These are phyloP conservation scores for Fusarium sp. DNA, from an alignment of 2,329 filamentous ascomycete genomes.

Conservation along the genomic window DNA sequence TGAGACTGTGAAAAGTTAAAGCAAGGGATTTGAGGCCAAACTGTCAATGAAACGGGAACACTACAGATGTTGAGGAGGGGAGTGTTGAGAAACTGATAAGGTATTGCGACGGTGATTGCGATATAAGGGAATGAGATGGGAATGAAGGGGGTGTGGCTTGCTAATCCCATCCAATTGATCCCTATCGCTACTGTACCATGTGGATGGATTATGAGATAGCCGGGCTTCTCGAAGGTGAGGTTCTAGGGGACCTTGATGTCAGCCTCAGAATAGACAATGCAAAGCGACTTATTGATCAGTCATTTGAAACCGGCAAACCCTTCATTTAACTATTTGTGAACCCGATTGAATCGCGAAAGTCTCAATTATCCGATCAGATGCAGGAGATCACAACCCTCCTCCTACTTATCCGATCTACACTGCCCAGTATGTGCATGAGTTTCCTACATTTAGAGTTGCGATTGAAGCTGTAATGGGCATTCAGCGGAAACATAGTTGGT, in stretches of 20 bases:
- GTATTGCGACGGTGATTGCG: neutral
- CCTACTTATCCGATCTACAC: conserved; percentile 23
- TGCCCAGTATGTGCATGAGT: conserved; percentile 8
- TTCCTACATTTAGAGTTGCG: conserved; percentile 9
- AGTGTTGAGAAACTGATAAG: conserved; percentile 32
- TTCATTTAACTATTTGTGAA: neutral
- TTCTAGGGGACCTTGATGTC: conserved; percentile 20
- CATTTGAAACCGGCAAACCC: neutral
- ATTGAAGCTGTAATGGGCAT: conserved; percentile 9
- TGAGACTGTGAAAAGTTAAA: neutral
- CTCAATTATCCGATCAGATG: neutral
- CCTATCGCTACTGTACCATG: conserved; percentile 14
- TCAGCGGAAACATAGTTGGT: conserved; percentile 21
- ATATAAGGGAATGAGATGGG: neutral
- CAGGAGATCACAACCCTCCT: neutral
- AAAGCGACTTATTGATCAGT: neutral
- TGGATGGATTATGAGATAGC: conserved; percentile 22
- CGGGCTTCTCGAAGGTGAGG: conserved; percentile 12
- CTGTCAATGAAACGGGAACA: neutral
- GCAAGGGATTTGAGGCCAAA: conserved; percentile 5
- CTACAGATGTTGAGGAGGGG: conserved; percentile 19
- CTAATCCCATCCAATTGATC: conserved; percentile 21
- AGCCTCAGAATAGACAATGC: neutral
- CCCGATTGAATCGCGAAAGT: neutral
- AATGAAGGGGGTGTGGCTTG: conserved; percentile 27